Percentiles rank a stretch among this genome's conserved stretches.
Conservation (phyloP, 495 filamentous ascomycete species). For the Annulohypoxylon stygium region DNA sequence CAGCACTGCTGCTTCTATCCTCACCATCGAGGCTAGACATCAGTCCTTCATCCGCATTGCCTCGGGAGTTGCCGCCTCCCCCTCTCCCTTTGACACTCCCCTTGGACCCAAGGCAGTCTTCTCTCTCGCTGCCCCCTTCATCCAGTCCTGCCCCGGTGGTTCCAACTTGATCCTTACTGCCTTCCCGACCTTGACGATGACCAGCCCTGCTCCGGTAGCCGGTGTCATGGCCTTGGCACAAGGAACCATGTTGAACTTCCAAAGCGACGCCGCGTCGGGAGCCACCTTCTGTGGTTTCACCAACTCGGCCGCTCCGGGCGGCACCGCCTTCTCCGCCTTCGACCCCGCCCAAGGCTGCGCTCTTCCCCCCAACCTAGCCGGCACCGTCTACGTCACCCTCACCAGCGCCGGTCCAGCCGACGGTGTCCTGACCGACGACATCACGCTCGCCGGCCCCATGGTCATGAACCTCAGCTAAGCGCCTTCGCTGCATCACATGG, state of each 20-base stretch:
- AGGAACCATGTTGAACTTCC: constrained; percentile 56
- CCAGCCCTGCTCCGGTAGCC: constrained; percentile 57
- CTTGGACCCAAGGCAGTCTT: constrained; percentile 70
- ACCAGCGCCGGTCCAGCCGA: constrained; percentile 58
- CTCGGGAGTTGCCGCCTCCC: constrained; percentile 61
- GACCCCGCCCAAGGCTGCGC: constrained; percentile 60
- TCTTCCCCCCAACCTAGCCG: constrained; percentile 64
- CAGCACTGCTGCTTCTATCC: constrained; percentile 68
- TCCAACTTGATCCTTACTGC: constrained; percentile 68
- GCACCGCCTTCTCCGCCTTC: constrained; percentile 66
- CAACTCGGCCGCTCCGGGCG: constrained; percentile 63
- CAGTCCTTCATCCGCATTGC: constrained; percentile 70
- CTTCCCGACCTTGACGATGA: constrained; percentile 69
- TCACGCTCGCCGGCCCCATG: constrained; percentile 66
- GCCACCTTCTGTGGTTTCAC: constrained; percentile 70
- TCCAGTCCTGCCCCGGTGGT: constrained; percentile 68
- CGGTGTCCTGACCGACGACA: constrained; percentile 63
- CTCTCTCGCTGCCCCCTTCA: constrained; percentile 74
- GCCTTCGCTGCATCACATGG: background rate
- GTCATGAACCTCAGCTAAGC: constrained; percentile 62
- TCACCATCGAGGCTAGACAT: constrained; percentile 72
- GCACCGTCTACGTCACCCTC: constrained; percentile 67
- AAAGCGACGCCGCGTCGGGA: constrained; percentile 57
- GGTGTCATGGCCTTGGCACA: constrained; percentile 60
- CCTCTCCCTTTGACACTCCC: constrained; percentile 71